Conservation (phyloP, 2,329 filamentous ascomycete genomes). For the Pseudogymnoascus sp. region DNA sequence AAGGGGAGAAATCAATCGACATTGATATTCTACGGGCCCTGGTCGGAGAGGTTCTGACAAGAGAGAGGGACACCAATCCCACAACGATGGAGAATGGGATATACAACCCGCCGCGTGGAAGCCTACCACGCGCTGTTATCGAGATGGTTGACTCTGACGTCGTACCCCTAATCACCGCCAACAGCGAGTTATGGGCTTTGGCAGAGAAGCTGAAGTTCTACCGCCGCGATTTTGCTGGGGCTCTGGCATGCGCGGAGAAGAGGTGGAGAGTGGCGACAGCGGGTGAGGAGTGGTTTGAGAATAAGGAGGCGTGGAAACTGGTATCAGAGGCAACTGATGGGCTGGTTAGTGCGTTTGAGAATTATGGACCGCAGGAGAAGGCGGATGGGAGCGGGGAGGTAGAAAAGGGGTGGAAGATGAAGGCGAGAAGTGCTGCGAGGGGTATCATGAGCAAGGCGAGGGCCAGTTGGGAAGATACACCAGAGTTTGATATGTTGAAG, state of each 20-base stretch:
- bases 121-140: conserved; percentile 54
- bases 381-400: conserved; percentile 56
- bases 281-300: conserved; percentile 30
- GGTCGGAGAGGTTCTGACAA: conserved; percentile 59
- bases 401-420: conserved; percentile 77
- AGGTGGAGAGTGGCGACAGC: conserved; percentile 68
- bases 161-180: conserved; percentile 74
- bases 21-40: conserved; percentile 61
- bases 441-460: conserved; percentile 76
- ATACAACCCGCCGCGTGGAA: conserved; percentile 46
- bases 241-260: conserved; percentile 79
- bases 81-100: conserved; percentile 22
- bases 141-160: conserved; percentile 67
- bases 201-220: conserved; percentile 66
- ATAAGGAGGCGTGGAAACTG: conserved; percentile 47
- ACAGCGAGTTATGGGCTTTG: conserved; percentile 68
- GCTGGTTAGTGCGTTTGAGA: conserved; percentile 75
- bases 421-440: conserved; percentile 74
- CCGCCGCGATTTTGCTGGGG: conserved; percentile 59
- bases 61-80: conserved; percentile 31
- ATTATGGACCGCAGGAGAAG: conserved; percentile 54
- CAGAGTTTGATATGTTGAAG: conserved; percentile 56
- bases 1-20: conserved; percentile 74
- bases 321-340: conserved; percentile 62
- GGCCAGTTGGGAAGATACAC: conserved; percentile 72